phyloP scores from a whole-genome alignment of 768 basidiomycete genomes.

The Daedaleopsis nitida region DNA sequence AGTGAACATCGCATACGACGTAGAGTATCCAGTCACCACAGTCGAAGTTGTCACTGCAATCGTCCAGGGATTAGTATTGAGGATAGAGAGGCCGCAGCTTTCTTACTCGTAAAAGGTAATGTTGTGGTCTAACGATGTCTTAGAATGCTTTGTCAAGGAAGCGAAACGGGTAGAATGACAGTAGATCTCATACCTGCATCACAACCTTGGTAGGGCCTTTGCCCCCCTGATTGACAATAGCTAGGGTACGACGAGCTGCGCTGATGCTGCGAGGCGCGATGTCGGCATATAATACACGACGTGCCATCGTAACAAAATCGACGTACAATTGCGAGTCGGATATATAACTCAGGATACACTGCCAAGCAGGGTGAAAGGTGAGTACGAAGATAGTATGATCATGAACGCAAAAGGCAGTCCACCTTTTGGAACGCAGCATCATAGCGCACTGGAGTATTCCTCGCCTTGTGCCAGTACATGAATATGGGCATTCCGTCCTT shows the following conservation, averaged over 20 bases:
- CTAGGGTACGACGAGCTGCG: slow-evolving; percentile 55
- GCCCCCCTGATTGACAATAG: slow-evolving; percentile 30
- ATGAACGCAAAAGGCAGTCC: not conserved
- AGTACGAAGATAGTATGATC: not conserved
- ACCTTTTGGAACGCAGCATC: slow-evolving; percentile 80
- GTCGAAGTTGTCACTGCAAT: slow-evolving; percentile 64
- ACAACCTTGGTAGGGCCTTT: slow-evolving; percentile 43
- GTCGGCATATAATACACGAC: not conserved
- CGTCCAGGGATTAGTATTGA: not conserved
- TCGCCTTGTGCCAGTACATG: slow-evolving; percentile 83
- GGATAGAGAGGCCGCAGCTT: not conserved
- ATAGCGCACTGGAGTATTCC: slow-evolving; percentile 59
- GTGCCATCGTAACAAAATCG: slow-evolving; percentile 1
- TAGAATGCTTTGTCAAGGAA: not conserved
- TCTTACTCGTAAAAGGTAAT: slow-evolving; percentile 78
- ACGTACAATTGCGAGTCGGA: slow-evolving; percentile 80
- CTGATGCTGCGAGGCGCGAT: slow-evolving; percentile 47
- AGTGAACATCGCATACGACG: slow-evolving; percentile 49
- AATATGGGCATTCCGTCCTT: slow-evolving; percentile 51
- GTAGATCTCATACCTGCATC: slow-evolving; percentile 57
- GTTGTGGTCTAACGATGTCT: slow-evolving; percentile 79
- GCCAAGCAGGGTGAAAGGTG: not conserved
- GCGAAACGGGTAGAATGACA: not conserved
- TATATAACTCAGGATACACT: slow-evolving; percentile 81
- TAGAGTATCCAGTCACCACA: slow-evolving; percentile 83